A percentile compares a stretch with the other conserved stretches of the same genome.
These are phyloP conservation scores for Didymella pinodella DNA, from an alignment of 2,329 filamentous ascomycete genomes.

Conservation along the genomic window DNA sequence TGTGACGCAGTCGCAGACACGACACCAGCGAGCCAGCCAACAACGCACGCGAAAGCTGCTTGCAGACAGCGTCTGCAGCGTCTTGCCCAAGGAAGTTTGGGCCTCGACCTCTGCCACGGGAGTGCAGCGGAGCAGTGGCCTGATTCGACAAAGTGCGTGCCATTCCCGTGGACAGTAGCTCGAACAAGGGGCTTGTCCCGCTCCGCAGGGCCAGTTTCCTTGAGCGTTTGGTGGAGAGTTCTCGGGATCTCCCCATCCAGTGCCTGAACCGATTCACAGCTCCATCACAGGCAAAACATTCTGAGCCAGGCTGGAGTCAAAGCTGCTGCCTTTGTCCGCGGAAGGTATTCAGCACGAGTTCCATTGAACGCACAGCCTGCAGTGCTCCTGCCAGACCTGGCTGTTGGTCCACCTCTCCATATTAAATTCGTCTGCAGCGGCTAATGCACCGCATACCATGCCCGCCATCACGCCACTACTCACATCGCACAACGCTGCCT, in stretches of 20 bases:
- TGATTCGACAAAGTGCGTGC: constrained; percentile 17
- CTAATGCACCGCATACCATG: constrained; percentile 23
- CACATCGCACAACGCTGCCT: constrained; percentile 15
- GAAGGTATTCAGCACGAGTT: neutral
- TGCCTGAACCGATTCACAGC: constrained; percentile 1
- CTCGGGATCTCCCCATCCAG: constrained; percentile 8
- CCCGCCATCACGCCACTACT: constrained; percentile 18
- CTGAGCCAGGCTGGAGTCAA: constrained; percentile 2
- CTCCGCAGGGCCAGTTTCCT: constrained; percentile 15
- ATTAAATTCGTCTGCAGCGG: constrained; percentile 23
- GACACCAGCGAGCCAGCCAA: constrained; percentile 19
- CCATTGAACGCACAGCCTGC: constrained; percentile 9
- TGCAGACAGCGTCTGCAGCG: constrained; percentile 23
- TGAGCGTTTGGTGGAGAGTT: constrained; percentile 15
- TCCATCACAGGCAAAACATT: neutral
- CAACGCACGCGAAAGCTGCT: constrained; percentile 25
- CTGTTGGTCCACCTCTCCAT: constrained; percentile 15
- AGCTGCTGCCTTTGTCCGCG: neutral
- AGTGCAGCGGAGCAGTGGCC: constrained; percentile 21
- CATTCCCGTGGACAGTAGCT: constrained; percentile 23
- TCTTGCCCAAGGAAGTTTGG: constrained; percentile 20
- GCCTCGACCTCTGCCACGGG: constrained; percentile 26
- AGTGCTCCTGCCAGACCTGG: constrained; percentile 6
- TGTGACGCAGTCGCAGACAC: constrained; percentile 17
- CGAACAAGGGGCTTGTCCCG: constrained; percentile 19